Percentiles rank a stretch among this genome's conserved stretches.
phyloP scores from a whole-genome alignment of 176 grass and related monocot genomes.

The Alopecurus myosuroides region DNA sequence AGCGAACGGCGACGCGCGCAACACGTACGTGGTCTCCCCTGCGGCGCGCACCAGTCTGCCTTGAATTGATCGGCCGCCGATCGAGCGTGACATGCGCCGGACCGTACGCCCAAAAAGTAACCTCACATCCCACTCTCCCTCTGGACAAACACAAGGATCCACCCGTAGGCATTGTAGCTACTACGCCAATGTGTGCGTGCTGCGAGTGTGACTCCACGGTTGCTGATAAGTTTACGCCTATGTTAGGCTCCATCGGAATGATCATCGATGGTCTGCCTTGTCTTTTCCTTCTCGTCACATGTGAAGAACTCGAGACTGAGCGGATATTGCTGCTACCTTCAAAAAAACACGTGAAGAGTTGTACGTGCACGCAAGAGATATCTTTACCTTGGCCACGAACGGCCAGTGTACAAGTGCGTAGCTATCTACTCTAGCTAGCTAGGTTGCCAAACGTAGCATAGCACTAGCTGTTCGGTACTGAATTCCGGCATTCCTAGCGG shows the following conservation, averaged over 20 bases:
- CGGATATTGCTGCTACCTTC: not conserved
- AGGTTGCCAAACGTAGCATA: slow-evolving; percentile 9
- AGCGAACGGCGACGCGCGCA: not conserved
- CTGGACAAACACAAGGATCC: not conserved
- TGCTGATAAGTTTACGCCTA: not conserved
- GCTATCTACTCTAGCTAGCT: not conserved
- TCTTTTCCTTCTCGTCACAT: not conserved
- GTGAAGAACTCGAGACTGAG: not conserved
- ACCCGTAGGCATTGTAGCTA: not conserved
- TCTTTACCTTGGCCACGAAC: not conserved
- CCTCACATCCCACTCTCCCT: not conserved
- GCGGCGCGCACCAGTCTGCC: too few species aligned
- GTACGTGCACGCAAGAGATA: slow-evolving; percentile 34
- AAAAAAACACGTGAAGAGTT: slow-evolving; percentile 17
- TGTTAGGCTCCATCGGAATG: slow-evolving; percentile 19
- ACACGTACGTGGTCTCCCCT: not conserved
- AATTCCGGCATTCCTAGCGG: not conserved
- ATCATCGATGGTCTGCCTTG: not conserved
- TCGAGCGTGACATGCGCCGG: slow-evolving; percentile 35
- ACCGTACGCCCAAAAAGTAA: slow-evolving; percentile 18
- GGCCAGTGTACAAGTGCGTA: not conserved
- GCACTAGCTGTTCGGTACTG: not conserved
- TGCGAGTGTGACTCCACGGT: not conserved
- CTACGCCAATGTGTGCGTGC: not conserved
- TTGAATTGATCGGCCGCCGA: not conserved